Evolutionary conservation across 2,329 filamentous ascomycete species (phyloP).

Genomic region (Parafenestella ontariensis): DNA sequence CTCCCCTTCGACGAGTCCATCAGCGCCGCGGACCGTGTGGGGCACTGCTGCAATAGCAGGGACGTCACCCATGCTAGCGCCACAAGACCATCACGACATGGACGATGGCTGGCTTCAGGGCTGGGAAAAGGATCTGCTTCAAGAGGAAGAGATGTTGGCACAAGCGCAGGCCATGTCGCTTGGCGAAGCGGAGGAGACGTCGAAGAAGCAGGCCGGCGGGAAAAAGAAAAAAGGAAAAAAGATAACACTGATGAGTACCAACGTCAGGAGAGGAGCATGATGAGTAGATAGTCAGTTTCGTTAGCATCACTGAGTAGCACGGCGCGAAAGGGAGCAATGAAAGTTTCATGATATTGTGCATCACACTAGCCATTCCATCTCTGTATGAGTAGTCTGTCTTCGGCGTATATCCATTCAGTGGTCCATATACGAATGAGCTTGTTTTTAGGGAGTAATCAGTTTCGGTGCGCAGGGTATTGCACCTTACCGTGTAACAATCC

Average conservation of each 20-base stretch:
- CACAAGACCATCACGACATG: constrained; percentile 48
- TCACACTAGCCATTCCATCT: too few relatives aligned
- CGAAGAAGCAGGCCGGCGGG: constrained; percentile 49
- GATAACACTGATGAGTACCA: constrained; percentile 73
- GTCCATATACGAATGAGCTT: too few relatives aligned
- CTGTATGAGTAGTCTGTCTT: too few relatives aligned
- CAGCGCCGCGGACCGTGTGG: constrained; percentile 83
- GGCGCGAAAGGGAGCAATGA: constrained; percentile 32
- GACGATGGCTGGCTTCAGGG: constrained; percentile 89
- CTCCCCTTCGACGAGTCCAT: constrained; percentile 81
- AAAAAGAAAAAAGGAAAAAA: constrained; percentile 73
- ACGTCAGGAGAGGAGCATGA: constrained; percentile 63
- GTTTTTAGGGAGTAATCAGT: too few relatives aligned
- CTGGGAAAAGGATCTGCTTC: constrained; percentile 78
- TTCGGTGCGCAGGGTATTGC: too few relatives aligned
- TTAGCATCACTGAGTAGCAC: constrained; percentile 33
- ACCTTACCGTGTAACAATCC: too few relatives aligned
- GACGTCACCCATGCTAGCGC: constrained; percentile 62
- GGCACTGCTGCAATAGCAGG: constrained; percentile 75
- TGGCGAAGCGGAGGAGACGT: constrained; percentile 33
- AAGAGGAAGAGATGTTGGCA: constrained; percentile 61
- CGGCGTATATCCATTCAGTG: too few relatives aligned
- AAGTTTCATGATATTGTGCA: constrained; percentile 11
- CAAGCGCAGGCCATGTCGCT: constrained; percentile 54
- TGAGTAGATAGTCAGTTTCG: constrained; percentile 14